These are phyloP conservation scores for Aspergillus glaucus DNA, from an alignment of 2,329 filamentous ascomycete species.

Conservation along the genomic window DNA sequence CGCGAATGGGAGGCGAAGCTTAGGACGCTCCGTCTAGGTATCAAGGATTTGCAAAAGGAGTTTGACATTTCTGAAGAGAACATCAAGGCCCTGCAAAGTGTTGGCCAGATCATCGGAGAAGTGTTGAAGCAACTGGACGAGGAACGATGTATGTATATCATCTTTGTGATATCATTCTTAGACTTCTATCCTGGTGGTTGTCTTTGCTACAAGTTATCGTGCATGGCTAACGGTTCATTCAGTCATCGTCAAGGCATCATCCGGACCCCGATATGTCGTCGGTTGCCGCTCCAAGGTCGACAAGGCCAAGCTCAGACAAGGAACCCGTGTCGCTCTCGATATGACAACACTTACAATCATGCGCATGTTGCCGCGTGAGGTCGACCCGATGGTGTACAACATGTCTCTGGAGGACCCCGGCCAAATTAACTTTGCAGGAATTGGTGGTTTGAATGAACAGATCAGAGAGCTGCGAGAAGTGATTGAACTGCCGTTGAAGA, in stretches of 20 bases:
- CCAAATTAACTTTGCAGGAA: conserved; percentile 95
- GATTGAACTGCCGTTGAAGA: conserved; percentile 96
- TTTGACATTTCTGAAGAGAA: conserved; percentile 98
- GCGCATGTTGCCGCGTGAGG: conserved; percentile 98
- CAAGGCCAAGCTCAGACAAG: conserved; percentile 94
- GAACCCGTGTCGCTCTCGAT: conserved; percentile 91
- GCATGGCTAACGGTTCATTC: conserved; percentile 6
- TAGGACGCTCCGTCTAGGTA: conserved; percentile 86
- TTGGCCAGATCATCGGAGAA: conserved; percentile 98
- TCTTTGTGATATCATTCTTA: not conserved
- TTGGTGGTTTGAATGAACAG: conserved; percentile 96
- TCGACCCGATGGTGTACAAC: conserved; percentile 98
- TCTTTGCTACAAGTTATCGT: not conserved
- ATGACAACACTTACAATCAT: conserved; percentile 99
- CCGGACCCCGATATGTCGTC: conserved; percentile 93
- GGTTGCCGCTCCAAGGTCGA: conserved; percentile 98
- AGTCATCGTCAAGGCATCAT: conserved; percentile 99
- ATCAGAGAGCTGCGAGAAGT: conserved; percentile 96
- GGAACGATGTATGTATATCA: conserved; percentile 73
- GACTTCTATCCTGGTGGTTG: not conserved
- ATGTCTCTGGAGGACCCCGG: conserved; percentile 98
- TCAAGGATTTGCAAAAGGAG: conserved; percentile 90
- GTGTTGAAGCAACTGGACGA: conserved; percentile 98
- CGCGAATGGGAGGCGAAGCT: conserved; percentile 98
- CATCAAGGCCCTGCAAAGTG: conserved; percentile 98